Base-by-base conservation (phyloP, 108 stramenopile genomes). In the Nitzschia sp. region DNA sequence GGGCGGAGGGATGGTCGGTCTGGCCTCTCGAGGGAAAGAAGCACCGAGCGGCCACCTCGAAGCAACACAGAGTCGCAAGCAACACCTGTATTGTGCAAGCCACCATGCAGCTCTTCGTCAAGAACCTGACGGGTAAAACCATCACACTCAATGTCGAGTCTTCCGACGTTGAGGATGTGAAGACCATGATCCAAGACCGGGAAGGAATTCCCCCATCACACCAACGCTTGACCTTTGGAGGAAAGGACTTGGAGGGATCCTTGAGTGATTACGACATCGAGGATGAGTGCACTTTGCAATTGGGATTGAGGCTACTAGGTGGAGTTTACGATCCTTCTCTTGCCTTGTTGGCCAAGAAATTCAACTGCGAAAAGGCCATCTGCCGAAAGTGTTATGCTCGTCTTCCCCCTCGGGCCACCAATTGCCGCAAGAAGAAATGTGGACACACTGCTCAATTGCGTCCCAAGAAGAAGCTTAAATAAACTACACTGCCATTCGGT, bases 391-490 rank as follows among this genome's bases (percentile, higher is more conserved):
- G 99, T 89, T 99, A 99, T 75, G 99, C 99, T 38, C 95, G 99
- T 77, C 96, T 99, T 60, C 99, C 99, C 14, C 98, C 99, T 26
- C 94, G 93, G 58, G 99, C 99, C 60, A 97, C 85, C 57, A 99
- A 99, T 87, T 99, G 99, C 93, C 92, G 99, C 72, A 99, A 99
- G 97, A 99, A 97, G 95, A 99, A 99, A 92, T 99, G 99, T 71
- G 99, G 99, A 69, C 99, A 98, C 86, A 97, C 97, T 46, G 84
- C 84, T 53, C 98, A 99, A 88, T 88, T 99, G 48, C 95, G 99
- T 81, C 96, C 96, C 79, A 99, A 99, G 98, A 99, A 99, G 86
- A 98, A 98, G 96, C 96, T 98, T 60, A 99, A 97, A 86, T 97
- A 97, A 93, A 80, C 70, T 65, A 54, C 11, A 38, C 7, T 42